Base-by-base conservation (phyloP, 2,329 filamentous ascomycete species). In the Didymellaceae sp. region DNA sequence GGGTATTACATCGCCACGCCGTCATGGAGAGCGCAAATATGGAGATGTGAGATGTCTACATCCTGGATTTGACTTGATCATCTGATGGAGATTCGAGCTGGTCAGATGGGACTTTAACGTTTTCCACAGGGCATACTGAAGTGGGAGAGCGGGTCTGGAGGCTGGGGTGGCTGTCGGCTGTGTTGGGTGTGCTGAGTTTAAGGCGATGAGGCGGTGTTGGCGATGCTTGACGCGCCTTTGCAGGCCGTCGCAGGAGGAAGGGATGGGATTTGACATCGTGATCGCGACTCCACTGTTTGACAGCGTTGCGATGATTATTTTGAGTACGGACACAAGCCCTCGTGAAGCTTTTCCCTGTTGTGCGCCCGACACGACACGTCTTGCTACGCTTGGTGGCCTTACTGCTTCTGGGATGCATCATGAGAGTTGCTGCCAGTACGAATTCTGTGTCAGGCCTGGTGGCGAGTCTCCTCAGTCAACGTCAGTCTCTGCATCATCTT, bases 1-100 rank as follows among this genome's bases (percentile, higher is more conserved):
- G 48, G 32, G 48, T 46, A 52, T 46, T 52, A 52, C 48, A 52
- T 52, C 18, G 31, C 13, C 16, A 46, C 48, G 35, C 48, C 48
- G 48, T 52, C 48, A 52, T 52, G 48, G 48, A 43, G 42, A 38
- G 32, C 20, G 25, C n/a, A 21, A 9, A 42, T 38, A 37, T 37
- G 38, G 37, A 52, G 33, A 21, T 11, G 13, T n/a, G n/a, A n/a
- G n/a, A n/a, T n/a, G n/a, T n/a, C n/a, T n/a, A n/a, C n/a, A n/a
- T n/a, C n/a, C n/a, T n/a, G n/a, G n/a, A n/a, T n/a, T n/a, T n/a
- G n/a, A n/a, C n/a, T n/a, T n/a, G n/a, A 41, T 18, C 25, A 38
- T 38, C 42, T 43, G 11, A 42, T 37, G 21, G 25, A 20, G 22
- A 31, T 25, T 21, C 24, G 24, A n/a, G 32, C 40, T 31, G 30